Base-by-base conservation (phyloP, 106 monocot genomes). In the Posidonia australis region DNA sequence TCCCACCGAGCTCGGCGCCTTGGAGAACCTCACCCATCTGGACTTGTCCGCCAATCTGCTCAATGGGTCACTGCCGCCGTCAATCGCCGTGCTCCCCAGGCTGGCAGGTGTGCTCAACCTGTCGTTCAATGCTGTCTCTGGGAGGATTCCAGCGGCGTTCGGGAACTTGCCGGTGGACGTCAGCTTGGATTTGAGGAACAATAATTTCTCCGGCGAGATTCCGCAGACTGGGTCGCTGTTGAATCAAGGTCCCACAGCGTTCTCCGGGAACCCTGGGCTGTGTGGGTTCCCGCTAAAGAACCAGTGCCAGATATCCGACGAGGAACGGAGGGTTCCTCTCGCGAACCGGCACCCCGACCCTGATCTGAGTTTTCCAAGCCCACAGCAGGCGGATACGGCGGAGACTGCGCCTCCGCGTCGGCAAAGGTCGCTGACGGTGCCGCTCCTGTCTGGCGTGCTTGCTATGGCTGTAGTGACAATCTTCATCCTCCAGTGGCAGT, bases 181-280 rank as follows among this genome's bases (percentile, higher is more conserved):
- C 29, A 87, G 84, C 64, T 72, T 98, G n/a, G 96, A 98, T 45
- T 78, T 98, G 62, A 69, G 80, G 0, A 56, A 58, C 36, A 98
- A 98, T 64, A 72, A 77, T 46, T 82, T 90, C 82, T 79, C 82
- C 51, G 90, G 96, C 45, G 78, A 87, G 79, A 83, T 98, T 42
- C 96, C 90, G 0, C 80, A 80, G 74, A 80, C 82, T 1, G 96
- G 96, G 16, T 78, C 90, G 10, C 75, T 90, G 18, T 54, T 98
- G 13, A 98, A 85, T 69, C 96, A 98, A 63, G 96, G 96, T 5
- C 93, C 93, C 12, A 88, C 93, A 19, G 93, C 93, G 0, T 93
- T 93, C 69, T 59, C 76, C 48, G 81, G 77, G 0, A 93, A 93
- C 67, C 83, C 85, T 5, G 62, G 42, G 12, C 77, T 93, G 19